Base-by-base conservation (phyloP, 805 yeast species). In the Saturnispora zaruensis region DNA sequence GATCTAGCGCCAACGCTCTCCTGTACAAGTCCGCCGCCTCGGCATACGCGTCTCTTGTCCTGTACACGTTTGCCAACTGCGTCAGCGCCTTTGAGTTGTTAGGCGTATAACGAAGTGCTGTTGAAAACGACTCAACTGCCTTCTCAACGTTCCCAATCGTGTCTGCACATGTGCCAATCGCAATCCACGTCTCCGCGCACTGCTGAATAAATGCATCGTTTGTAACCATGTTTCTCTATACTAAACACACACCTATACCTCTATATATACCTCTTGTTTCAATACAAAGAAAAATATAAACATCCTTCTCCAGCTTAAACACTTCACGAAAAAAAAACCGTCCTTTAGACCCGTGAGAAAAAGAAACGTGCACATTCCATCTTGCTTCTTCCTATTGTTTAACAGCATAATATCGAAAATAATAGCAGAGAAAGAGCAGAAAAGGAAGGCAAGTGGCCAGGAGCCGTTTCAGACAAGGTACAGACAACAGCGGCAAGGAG, bases 1-100 rank as follows among this genome's bases (percentile, higher is more conserved):
- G 91, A 59, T 83, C 81, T 48, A 85, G 75, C 49, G 84, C 77
- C 50, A 93, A 69, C 5, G 96, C 95, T 57, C 88, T 78, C 66
- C 91, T 95, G 68, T 88, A 91, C 55, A 88, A 76, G 65, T 93
- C 98, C 13, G 96, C 95, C 14, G 98, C 98, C 65, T 88, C 87
- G 57, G 87, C 85, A 60, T 89, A 93, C 66, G 87, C 86, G 65
- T 91, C 97, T 53, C 90, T 75, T 18, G 90, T 81, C 49, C 97
- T 79, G 67, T 88, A 91, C 28, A 89, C 76, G 65, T 87, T 88
- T 45, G 96, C 98, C 54, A 91, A 69, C 48, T 88, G 84, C 44
- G 90, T 84, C 53, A 91, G 72, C 2, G 93, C 91, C 50, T 85
- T 87, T 2, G 95, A 82, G 53, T 88, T 84, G 66, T 85, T 83